These are phyloP conservation scores for Chlamydomonas reinhardtii DNA, from an alignment of 163 green algal species.

Conservation along the genomic window DNA sequence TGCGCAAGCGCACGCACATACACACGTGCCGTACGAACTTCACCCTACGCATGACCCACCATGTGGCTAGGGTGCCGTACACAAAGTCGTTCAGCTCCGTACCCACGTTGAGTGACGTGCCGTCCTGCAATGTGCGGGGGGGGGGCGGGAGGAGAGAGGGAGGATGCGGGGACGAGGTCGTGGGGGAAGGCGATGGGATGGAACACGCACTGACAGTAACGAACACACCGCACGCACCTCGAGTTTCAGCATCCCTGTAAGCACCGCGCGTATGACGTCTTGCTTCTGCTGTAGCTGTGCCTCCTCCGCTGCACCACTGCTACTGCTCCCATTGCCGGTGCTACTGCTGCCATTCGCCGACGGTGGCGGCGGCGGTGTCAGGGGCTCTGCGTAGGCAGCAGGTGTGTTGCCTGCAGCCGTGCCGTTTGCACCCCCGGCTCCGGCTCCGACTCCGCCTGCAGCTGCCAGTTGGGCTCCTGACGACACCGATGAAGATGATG, in stretches of 20 bases:
- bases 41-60: too few species aligned
- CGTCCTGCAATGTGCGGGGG: background rate
- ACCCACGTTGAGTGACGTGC: conserved; percentile 20
- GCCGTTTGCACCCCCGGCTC: too few species aligned
- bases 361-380: background rate
- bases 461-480: too few species aligned
- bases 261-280: conserved; percentile 29
- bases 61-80: conserved; percentile 29
- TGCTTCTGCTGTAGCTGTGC: background rate
- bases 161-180: too few species aligned
- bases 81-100: conserved; percentile 44
- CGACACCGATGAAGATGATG: too few species aligned
- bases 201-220: too few species aligned
- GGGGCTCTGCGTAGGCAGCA: background rate
- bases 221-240: background rate
- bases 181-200: too few species aligned
- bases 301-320: too few species aligned
- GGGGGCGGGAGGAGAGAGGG: background rate
- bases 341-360: too few species aligned
- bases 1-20: background rate
- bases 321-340: background rate
- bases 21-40: background rate
- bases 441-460: too few species aligned
- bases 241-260: background rate
- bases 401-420: background rate